Evolutionary conservation across 225 moss, liverwort and hornwort species (phyloP).

Genomic region (Physcomitrium patens): DNA sequence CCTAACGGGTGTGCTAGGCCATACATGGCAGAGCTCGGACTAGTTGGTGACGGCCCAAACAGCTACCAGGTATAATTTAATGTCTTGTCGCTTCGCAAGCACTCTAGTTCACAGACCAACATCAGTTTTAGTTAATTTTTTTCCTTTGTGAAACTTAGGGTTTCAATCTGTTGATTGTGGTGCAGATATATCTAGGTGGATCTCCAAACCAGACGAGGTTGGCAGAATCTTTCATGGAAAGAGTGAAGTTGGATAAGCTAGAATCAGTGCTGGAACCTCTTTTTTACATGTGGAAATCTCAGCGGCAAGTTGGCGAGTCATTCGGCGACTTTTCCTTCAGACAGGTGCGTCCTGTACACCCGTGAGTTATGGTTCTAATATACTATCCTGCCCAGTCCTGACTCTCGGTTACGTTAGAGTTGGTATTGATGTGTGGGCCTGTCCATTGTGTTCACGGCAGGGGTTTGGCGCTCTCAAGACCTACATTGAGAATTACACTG

Average conservation of each 20-base stretch:
- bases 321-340: constrained; percentile 81
- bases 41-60: constrained; percentile 91
- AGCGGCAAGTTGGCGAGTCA: constrained; percentile 61
- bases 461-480: constrained; percentile 44
- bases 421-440: not conserved
- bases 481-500: constrained; percentile 40
- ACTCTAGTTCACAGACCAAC: no score
- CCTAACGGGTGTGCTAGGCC: constrained; percentile 92
- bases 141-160: not conserved
- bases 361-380: no score
- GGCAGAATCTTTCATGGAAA: constrained; percentile 71
- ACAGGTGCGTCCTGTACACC: constrained; percentile 40
- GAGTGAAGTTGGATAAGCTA: constrained; percentile 80
- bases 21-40: constrained; percentile 88
- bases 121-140: no score
- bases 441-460: constrained; percentile 19
- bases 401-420: not conserved
- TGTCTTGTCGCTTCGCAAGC: not conserved
- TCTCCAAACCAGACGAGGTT: constrained; percentile 80
- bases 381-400: no score
- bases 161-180: not conserved
- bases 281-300: constrained; percentile 69
- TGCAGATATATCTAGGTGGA: constrained; percentile 82
- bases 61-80: constrained; percentile 73
- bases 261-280: constrained; percentile 80